Evolutionary conservation across 495 filamentous ascomycete species (phyloP).

Genomic region (Hypoxylon crocopeplum): DNA sequence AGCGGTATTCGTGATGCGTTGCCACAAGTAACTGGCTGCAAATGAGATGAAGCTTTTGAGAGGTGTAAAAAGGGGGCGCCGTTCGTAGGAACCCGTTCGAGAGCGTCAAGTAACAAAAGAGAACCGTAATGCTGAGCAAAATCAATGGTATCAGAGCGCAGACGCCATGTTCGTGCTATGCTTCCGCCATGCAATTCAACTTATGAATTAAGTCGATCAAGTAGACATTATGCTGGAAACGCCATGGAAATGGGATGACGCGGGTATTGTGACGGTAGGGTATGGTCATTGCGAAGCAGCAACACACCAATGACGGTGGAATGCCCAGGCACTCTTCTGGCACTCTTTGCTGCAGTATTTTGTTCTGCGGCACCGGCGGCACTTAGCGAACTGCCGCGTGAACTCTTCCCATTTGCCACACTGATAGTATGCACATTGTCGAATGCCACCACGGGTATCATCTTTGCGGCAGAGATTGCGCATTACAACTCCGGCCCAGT

Average conservation of each 20-base stretch:
- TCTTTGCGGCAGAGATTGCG: slow-evolving; percentile 98
- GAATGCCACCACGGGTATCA: slow-evolving; percentile 88
- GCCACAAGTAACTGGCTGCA: background rate
- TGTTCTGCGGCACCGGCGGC: slow-evolving; percentile 91
- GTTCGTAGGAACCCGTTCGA: slow-evolving; percentile 29
- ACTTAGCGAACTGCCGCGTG: slow-evolving; percentile 96
- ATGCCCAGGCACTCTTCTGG: slow-evolving; percentile 98
- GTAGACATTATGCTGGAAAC: slow-evolving; percentile 48
- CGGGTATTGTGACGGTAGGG: slow-evolving; percentile 17
- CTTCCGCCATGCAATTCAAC: slow-evolving; percentile 48
- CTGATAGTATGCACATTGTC: slow-evolving; percentile 96
- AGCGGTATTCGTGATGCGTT: slow-evolving; percentile 9
- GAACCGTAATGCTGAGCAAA: slow-evolving; percentile 45
- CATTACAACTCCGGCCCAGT: slow-evolving; percentile 99
- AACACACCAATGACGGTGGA: slow-evolving; percentile 96
- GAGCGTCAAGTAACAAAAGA: slow-evolving; percentile 33
- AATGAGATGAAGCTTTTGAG: slow-evolving; percentile 24
- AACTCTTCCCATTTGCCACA: slow-evolving; percentile 98
- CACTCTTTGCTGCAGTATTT: slow-evolving; percentile 99
- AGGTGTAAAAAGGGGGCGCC: slow-evolving; percentile 4
- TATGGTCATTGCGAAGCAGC: slow-evolving; percentile 64
- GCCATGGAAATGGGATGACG: slow-evolving; percentile 43
- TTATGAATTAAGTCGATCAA: slow-evolving; percentile 43
- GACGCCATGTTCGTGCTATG: slow-evolving; percentile 48
- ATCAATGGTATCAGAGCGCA: slow-evolving; percentile 46